A percentile compares a stretch with the other conserved stretches of the same genome.
Conservation (phyloP, 2,329 filamentous ascomycete species). For the Fusarium mangiferae region DNA sequence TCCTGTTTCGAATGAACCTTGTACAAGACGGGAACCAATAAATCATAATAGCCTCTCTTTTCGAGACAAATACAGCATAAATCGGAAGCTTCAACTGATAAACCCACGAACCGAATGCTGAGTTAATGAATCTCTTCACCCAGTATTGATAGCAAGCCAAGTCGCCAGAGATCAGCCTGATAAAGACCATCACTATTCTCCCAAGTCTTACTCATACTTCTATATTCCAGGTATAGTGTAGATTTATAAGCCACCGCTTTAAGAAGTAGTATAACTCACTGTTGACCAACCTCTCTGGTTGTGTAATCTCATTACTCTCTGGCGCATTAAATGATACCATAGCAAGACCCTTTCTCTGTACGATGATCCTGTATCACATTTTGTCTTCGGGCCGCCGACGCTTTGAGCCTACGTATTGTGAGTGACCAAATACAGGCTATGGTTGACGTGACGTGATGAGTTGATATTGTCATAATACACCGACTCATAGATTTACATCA, state of each 20-base stretch:
- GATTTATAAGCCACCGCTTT: conserved; percentile 8
- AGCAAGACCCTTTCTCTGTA: background rate
- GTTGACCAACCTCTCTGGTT: background rate
- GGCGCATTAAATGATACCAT: conserved; percentile 35
- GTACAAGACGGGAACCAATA: background rate
- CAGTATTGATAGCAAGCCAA: background rate
- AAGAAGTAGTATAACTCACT: conserved; percentile 19
- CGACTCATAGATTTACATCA: background rate
- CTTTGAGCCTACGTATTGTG: conserved; percentile 22
- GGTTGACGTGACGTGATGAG: conserved; percentile 23
- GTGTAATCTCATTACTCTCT: conserved; percentile 19
- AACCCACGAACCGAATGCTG: background rate
- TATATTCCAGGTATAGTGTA: background rate
- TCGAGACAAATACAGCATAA: background rate
- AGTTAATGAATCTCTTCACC: background rate
- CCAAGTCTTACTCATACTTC: background rate
- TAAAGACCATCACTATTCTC: background rate
- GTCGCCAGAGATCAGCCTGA: background rate
- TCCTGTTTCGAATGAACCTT: too few species aligned
- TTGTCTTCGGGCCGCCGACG: background rate
- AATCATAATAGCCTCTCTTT: background rate
- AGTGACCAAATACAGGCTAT: conserved; percentile 7
- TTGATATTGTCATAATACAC: background rate
- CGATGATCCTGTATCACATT: background rate
- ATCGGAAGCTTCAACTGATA: background rate